Percentiles rank a stretch among this genome's conserved stretches.
These are phyloP conservation scores for Rhodamnia argentea DNA, from an alignment of 345 rosid genomes.

Conservation along the genomic window DNA sequence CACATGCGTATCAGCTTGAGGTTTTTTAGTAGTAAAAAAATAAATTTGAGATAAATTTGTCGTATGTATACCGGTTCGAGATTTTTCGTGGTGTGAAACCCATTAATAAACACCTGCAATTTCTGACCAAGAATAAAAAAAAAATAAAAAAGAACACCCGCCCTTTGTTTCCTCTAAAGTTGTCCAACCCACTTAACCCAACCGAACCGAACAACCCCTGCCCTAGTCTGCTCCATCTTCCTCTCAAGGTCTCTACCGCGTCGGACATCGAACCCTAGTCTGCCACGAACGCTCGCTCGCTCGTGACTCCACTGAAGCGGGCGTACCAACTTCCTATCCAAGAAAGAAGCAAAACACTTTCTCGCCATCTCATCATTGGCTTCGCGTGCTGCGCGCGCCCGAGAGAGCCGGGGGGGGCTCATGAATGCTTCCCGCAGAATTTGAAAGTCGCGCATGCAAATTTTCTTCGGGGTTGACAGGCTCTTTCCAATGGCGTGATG, in stretches of 20 bases:
- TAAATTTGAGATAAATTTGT: no score
- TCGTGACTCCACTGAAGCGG: not conserved
- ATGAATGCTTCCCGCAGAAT: not conserved
- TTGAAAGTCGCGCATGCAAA: not conserved
- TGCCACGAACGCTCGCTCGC: not conserved
- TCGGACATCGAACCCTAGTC: not conserved
- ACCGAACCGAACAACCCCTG: not conserved
- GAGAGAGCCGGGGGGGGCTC: no score
- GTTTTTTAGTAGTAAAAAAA: no score
- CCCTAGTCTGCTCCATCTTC: not conserved
- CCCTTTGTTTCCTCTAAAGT: not conserved
- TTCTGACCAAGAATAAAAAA: no score
- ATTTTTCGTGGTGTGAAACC: no score
- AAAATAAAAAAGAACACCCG: no score
- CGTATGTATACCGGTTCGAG: fast-evolving
- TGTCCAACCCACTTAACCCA: not conserved
- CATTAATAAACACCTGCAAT: no score
- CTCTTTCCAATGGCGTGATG: not conserved
- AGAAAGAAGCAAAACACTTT: no score
- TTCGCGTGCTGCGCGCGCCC: no score
- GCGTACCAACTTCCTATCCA: not conserved
- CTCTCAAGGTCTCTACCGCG: not conserved
- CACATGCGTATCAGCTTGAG: no score
- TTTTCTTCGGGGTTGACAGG: not conserved
- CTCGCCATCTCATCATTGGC: no score